Conservation (phyloP, 352 stramenopile genomes). For the Phytophthora nicotianae region DNA sequence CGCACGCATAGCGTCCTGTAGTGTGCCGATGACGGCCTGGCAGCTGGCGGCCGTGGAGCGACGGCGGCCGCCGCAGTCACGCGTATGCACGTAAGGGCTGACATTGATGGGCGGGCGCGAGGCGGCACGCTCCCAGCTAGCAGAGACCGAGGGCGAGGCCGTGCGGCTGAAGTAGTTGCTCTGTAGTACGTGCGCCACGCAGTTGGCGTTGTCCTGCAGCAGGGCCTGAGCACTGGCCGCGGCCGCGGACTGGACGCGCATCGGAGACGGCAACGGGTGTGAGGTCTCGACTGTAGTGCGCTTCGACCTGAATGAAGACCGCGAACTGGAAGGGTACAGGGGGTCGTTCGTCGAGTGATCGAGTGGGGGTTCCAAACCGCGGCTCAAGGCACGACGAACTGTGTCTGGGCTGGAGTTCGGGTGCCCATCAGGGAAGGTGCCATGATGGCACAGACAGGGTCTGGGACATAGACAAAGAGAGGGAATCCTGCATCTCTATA, state of each 20-base stretch:
- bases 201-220: slow-evolving; percentile 44
- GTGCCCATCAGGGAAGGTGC: slow-evolving; percentile 22
- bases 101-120: slow-evolving; percentile 50
- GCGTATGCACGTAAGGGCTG: slow-evolving; percentile 48
- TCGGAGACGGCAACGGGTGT: slow-evolving; percentile 6
- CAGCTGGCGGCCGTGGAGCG: slow-evolving; percentile 60
- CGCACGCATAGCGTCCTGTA: slow-evolving; percentile 64
- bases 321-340: background rate
- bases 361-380: slow-evolving; percentile 1
- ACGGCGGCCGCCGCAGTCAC: slow-evolving; percentile 46
- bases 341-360: slow-evolving; percentile 13
- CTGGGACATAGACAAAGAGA: slow-evolving; percentile 2
- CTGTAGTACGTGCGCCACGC: slow-evolving; percentile 39
- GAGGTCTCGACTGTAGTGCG: slow-evolving; percentile 12
- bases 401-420: slow-evolving; percentile 16
- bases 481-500: background rate
- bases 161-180: slow-evolving; percentile 42
- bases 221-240: slow-evolving; percentile 30
- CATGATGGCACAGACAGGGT: slow-evolving; percentile 15
- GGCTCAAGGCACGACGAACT: slow-evolving; percentile 20
- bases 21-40: slow-evolving; percentile 57
- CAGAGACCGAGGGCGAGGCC: slow-evolving; percentile 35
- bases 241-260: slow-evolving; percentile 35
- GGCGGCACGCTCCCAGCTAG: slow-evolving; percentile 42
- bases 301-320: slow-evolving; percentile 29